Evolutionary conservation across 1,139 yeast genomes (phyloP).

Genomic region (Wickerhamiella pararugosa): DNA sequence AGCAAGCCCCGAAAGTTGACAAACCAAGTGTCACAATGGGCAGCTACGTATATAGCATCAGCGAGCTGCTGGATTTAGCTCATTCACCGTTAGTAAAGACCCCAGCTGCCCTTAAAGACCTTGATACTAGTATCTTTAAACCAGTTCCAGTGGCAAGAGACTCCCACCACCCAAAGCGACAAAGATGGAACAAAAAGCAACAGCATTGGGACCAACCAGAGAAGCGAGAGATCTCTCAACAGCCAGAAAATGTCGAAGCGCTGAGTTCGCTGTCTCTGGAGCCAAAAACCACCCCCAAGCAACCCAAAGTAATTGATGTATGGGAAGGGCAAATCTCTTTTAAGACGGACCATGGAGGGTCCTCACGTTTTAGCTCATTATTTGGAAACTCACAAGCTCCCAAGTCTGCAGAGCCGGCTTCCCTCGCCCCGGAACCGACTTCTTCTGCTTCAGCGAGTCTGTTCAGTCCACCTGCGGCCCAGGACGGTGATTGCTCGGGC

Average conservation of each 20-base stretch:
- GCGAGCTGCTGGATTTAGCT: slow-evolving; percentile 6
- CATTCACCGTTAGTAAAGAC: slow-evolving; percentile 7
- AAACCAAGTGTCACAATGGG: not conserved
- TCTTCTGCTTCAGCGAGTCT: not conserved
- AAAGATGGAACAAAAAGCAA: slow-evolving; percentile 3
- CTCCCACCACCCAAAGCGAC: not conserved
- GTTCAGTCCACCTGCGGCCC: not conserved
- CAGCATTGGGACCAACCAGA: slow-evolving; percentile 5
- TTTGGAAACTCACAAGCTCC: not conserved
- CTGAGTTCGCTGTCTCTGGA: not conserved
- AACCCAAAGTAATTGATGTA: slow-evolving; percentile 1
- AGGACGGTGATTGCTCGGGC: not conserved
- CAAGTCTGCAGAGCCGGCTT: not conserved
- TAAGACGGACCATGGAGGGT: slow-evolving; percentile 1
- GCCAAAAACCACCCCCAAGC: not conserved
- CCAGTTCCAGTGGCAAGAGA: not conserved
- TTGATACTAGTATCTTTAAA: not conserved
- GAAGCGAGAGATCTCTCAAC: not conserved
- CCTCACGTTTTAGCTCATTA: slow-evolving; percentile 1
- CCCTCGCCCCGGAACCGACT: not conserved
- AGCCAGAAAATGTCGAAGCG: not conserved
- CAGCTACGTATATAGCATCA: slow-evolving; percentile 2
- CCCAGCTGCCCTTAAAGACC: not conserved
- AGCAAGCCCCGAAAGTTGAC: not conserved
- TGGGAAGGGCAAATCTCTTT: slow-evolving; percentile 4